Base-by-base conservation (phyloP, 2,329 filamentous ascomycete species). In the Sporothrix euskadiensis region DNA sequence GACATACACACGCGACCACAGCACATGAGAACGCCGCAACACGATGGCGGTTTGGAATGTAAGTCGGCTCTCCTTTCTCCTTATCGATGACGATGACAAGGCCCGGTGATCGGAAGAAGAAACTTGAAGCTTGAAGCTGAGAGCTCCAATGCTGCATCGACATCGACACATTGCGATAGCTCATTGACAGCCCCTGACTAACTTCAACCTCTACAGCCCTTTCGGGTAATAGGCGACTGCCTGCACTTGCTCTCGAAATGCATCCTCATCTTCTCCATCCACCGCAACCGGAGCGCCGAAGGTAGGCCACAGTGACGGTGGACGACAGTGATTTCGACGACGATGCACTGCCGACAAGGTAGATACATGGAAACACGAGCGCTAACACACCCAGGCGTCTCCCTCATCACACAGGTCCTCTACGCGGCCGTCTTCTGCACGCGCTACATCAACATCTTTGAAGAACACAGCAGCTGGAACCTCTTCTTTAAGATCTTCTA, bases 191-290 rank as follows among this genome's bases (percentile, higher is more conserved):
- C 26, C 41, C 44, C 65, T 16, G 3, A 30, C 74, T 75, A 66
- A 75, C 74, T 39, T 22, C 14, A 4, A n/a, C 1, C 22, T 8
- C 14, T 30, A 26, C 74, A 89, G 88, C 76, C 88, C 78, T 89
- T 97, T 83, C 92, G 94, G 79, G 88, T 97, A 79, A 81, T 94
- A 78, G 95, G 89, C 80, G 95, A 98, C 81, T 82, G 95, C 78
- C 93, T 92, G 79, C 95, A 98, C 81, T 89, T 93, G 63, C 85
- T 90, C 68, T 96, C 94, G 73, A 98, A 97, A 87, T 89, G 91
- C 81, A 96, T 98, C 80, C 87, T 98, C 78, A 94, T 98, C 83
- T 92, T 91, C 84, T 90, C 94, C 72, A 97, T 98, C 79, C 94
- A 97, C 83, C 88, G 89, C 77, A 97, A 98, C 80, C 88, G 88